Conservation (phyloP, 257 asterid genomes). For the Verbena officinalis region DNA sequence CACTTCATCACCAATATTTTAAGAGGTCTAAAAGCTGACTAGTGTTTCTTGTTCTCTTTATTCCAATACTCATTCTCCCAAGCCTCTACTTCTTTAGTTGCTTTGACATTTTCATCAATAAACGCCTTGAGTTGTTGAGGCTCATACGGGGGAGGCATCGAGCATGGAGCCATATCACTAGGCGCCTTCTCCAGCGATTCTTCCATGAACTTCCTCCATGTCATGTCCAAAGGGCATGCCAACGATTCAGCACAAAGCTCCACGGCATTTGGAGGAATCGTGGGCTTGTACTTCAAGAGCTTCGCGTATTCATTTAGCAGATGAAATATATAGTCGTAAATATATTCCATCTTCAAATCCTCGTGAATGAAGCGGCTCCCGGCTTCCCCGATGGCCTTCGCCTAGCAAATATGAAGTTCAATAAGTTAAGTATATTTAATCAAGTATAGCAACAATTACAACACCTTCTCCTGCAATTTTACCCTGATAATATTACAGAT, state of each 20-base stretch:
- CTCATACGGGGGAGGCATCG: slow-evolving; percentile 69
- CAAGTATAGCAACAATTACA: no score
- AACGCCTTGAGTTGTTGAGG: slow-evolving; percentile 48
- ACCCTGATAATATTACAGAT: no score
- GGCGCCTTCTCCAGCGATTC: slow-evolving; percentile 74
- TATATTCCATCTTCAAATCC: slow-evolving; percentile 71
- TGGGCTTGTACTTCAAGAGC: slow-evolving; percentile 66
- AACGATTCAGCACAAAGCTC: slow-evolving; percentile 72
- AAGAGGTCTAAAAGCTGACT: background rate
- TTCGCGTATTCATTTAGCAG: slow-evolving; percentile 72
- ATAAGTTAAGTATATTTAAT: background rate
- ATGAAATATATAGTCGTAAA: slow-evolving; percentile 81
- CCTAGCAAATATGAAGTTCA: slow-evolving; percentile 43
- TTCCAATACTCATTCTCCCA: slow-evolving; percentile 76
- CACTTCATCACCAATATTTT: no score
- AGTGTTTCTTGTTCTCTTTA: slow-evolving; percentile 31
- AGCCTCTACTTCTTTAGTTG: slow-evolving; percentile 60
- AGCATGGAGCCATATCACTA: slow-evolving; percentile 58
- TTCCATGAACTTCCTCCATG: slow-evolving; percentile 68
- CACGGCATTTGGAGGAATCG: slow-evolving; percentile 51
- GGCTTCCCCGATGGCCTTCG: slow-evolving; percentile 69
- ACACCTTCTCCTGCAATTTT: no score
- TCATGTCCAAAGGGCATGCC: slow-evolving; percentile 57
- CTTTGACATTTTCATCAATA: slow-evolving; percentile 41
- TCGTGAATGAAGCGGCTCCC: slow-evolving; percentile 79